Percentiles rank a stretch among this genome's conserved stretches.
Evolutionary conservation across 352 stramenopile species (phyloP).

Genomic region (Hyaloperonospora brassicae): DNA sequence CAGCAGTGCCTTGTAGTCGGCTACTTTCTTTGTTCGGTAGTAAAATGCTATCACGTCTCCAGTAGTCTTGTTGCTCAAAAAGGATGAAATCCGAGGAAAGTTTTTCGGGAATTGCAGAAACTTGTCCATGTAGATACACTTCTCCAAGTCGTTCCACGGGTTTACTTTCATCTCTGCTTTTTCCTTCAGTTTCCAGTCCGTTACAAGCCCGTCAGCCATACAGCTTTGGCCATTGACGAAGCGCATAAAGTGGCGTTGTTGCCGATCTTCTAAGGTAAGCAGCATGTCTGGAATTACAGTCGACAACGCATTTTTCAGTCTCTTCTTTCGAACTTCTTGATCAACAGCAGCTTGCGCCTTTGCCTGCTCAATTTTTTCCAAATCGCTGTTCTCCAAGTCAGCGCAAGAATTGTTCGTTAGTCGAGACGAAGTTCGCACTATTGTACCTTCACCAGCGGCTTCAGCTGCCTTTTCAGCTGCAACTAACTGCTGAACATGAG

Average conservation of each 20-base stretch:
- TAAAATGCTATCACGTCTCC: conserved; percentile 97
- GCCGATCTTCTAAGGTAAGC: conserved; percentile 45
- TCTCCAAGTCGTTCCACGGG: conserved; percentile 97
- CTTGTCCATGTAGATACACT: conserved; percentile 98
- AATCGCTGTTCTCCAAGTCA: conserved; percentile 61
- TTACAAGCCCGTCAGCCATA: conserved; percentile 53
- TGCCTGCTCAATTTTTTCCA: conserved; percentile 78
- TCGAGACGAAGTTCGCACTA: conserved; percentile 69
- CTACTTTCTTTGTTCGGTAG: conserved; percentile 96
- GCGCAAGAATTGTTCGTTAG: conserved; percentile 81
- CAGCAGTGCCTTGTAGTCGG: conserved; percentile 94
- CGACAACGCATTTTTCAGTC: conserved; percentile 74
- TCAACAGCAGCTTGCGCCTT: conserved; percentile 67
- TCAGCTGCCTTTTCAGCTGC: conserved; percentile 30
- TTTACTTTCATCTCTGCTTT: conserved; percentile 82
- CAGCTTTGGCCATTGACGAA: conserved; percentile 52
- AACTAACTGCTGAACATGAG: conserved; percentile 32
- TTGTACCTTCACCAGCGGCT: conserved; percentile 23
- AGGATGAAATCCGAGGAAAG: conserved; percentile 94
- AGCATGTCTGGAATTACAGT: conserved; percentile 84
- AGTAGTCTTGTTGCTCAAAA: conserved; percentile 92
- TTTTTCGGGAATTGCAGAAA: conserved; percentile 99
- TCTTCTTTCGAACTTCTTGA: conserved; percentile 76
- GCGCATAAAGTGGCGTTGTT: conserved; percentile 42
- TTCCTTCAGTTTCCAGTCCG: conserved; percentile 58